These are phyloP conservation scores for Clarireedia homoeocarpa DNA, from an alignment of 2,329 filamentous ascomycete species.

Conservation along the genomic window DNA sequence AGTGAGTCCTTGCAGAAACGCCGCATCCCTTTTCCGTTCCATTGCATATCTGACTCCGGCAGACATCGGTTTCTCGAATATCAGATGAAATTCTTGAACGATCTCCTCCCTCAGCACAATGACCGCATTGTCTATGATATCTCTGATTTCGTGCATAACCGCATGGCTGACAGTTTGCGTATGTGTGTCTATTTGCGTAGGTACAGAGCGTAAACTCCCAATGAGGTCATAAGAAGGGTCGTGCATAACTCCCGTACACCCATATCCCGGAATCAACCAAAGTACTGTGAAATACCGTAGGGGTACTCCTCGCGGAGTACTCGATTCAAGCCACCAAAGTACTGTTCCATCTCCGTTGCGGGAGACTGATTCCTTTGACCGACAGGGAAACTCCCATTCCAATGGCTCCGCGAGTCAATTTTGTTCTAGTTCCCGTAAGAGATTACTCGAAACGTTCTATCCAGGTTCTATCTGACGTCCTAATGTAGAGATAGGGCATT, in stretches of 20 bases:
- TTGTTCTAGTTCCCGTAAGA: neutral
- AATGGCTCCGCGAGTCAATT: neutral
- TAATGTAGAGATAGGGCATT: neutral
- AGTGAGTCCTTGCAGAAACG: neutral
- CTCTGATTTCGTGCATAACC: neutral
- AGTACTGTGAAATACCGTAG: neutral
- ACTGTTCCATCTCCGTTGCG: neutral
- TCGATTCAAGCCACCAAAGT: neutral
- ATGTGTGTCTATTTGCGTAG: neutral
- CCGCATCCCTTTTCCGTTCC: neutral
- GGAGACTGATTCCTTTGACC: neutral
- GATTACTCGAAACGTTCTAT: neutral
- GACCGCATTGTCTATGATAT: neutral
- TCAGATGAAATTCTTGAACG: neutral
- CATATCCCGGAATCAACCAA: neutral
- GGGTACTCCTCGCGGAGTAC: neutral
- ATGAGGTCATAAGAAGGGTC: neutral
- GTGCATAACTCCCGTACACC: neutral
- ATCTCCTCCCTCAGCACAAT: neutral
- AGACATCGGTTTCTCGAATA: neutral
- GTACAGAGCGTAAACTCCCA: neutral
- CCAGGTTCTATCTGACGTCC: neutral
- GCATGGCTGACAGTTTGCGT: neutral
- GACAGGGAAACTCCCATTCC: neutral
- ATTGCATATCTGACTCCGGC: neutral